Evolutionary conservation across 176 grass and related monocot genomes (phyloP).

Genomic region (Triticum dicoccoides): DNA sequence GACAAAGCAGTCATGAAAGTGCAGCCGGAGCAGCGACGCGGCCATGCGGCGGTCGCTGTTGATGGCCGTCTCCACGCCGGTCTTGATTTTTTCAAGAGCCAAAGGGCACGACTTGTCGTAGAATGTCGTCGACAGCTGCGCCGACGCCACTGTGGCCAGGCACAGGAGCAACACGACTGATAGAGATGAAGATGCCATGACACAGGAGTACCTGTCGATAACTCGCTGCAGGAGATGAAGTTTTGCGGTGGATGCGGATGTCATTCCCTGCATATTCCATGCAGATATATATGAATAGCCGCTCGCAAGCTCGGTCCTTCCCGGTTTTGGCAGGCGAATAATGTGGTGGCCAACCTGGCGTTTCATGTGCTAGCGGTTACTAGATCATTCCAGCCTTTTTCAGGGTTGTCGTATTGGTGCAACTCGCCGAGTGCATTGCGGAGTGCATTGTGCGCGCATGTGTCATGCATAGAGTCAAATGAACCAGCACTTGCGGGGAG

Average conservation of each 20-base stretch:
- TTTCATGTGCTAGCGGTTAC: too few species aligned
- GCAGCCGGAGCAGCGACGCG: slow-evolving; percentile 70
- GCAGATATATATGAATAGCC: slow-evolving; percentile 37
- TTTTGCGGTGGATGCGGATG: slow-evolving; percentile 7
- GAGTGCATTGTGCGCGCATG: too few species aligned
- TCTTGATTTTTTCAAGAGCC: slow-evolving; percentile 54
- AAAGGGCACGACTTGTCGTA: slow-evolving; percentile 63
- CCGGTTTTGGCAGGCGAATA: too few species aligned
- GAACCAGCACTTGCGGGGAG: too few species aligned
- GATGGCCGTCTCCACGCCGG: slow-evolving; percentile 51
- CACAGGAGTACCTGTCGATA: neutral
- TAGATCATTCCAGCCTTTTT: too few species aligned
- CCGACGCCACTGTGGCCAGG: slow-evolving; percentile 30
- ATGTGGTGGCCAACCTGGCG: too few species aligned
- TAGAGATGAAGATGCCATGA: slow-evolving; percentile 24
- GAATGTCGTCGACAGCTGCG: slow-evolving; percentile 76
- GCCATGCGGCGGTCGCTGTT: slow-evolving; percentile 50
- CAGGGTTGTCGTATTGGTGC: too few species aligned
- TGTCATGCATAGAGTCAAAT: too few species aligned
- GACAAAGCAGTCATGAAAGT: slow-evolving; percentile 93
- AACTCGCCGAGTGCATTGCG: too few species aligned
- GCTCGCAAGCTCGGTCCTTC: neutral
- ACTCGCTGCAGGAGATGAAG: too few species aligned
- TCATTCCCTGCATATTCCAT: slow-evolving; percentile 13
- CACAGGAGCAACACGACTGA: slow-evolving; percentile 7